Conservation (phyloP, 208 protist genomes). For the Wallacemonas rigidus region DNA sequence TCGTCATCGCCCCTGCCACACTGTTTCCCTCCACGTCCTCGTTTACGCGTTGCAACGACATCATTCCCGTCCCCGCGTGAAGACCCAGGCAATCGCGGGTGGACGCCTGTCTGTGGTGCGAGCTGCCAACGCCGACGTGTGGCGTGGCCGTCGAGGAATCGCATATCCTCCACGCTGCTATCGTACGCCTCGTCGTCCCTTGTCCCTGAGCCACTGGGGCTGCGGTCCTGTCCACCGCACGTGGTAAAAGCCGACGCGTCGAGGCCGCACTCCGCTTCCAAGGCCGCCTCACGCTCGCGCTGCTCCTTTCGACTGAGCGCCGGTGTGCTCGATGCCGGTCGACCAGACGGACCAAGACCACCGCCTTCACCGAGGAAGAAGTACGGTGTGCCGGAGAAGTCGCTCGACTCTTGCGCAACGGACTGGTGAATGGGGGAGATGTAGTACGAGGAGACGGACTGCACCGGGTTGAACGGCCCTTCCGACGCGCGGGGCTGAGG, state of each 20-base stretch:
- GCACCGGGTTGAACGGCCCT: not conserved
- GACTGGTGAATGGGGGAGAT: constrained; percentile 82
- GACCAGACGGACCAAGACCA: not conserved
- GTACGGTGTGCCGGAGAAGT: constrained; percentile 33
- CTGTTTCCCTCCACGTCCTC: not conserved
- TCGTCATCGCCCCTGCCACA: too few species aligned
- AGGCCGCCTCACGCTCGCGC: constrained; percentile 13
- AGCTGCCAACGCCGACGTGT: not conserved
- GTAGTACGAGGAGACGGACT: constrained; percentile 49
- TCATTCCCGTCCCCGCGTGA: not conserved
- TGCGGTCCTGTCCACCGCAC: not conserved
- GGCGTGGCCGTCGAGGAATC: not conserved
- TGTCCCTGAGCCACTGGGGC: not conserved
- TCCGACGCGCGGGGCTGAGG: not conserved
- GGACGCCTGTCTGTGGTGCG: not conserved
- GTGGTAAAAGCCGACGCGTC: not conserved
- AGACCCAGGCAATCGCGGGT: not conserved
- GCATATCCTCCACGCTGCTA: constrained; percentile 4
- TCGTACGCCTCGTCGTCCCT: constrained; percentile 12
- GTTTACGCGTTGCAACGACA: not conserved
- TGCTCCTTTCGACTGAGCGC: not conserved
- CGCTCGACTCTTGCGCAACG: constrained; percentile 56
- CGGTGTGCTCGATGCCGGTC: not conserved
- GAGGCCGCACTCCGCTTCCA: constrained; percentile 9
- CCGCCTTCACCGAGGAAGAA: constrained; percentile 70